Conservation (phyloP, 2,329 filamentous ascomycete species). For the Fusarium sp. region DNA sequence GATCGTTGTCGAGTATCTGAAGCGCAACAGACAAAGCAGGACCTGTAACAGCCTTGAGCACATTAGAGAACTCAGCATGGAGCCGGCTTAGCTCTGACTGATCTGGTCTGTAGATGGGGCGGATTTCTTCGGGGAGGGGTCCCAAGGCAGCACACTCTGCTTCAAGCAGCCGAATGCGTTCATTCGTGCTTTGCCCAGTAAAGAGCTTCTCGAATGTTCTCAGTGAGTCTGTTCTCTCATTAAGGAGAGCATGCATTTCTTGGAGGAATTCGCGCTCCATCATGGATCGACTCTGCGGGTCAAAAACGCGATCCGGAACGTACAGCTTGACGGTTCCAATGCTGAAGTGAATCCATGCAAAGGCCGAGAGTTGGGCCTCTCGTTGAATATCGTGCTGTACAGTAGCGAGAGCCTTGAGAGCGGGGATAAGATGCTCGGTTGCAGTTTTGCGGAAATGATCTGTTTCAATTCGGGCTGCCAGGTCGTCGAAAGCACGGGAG, state of each 20-base stretch:
- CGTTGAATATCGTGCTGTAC: conserved; percentile 33
- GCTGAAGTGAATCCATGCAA: conserved; percentile 82
- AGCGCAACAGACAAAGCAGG: conserved; percentile 57
- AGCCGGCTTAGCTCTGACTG: conserved; percentile 76
- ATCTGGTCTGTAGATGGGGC: conserved; percentile 77
- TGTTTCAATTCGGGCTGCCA: conserved; percentile 46
- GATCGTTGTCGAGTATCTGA: conserved; percentile 41
- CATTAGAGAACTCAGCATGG: conserved; percentile 85
- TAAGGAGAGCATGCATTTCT: conserved; percentile 67
- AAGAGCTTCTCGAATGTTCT: conserved; percentile 74
- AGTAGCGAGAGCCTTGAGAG: conserved; percentile 58
- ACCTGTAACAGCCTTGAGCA: conserved; percentile 74
- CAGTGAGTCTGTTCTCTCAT: conserved; percentile 70
- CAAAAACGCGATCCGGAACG: conserved; percentile 86
- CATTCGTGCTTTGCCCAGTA: conserved; percentile 75
- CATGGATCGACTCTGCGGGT: conserved; percentile 76
- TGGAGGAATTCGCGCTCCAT: conserved; percentile 73
- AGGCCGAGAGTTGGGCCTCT: conserved; percentile 53
- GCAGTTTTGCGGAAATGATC: conserved; percentile 56
- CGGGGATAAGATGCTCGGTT: conserved; percentile 59
- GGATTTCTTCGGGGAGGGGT: conserved; percentile 71
- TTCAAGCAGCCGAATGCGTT: conserved; percentile 73
- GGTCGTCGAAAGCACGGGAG: conserved; percentile 35
- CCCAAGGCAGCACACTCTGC: conserved; percentile 74
- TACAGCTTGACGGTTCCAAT: conserved; percentile 82